phyloP scores from a whole-genome alignment of 140 eudicot genomes.

The Flaveria floridana region DNA sequence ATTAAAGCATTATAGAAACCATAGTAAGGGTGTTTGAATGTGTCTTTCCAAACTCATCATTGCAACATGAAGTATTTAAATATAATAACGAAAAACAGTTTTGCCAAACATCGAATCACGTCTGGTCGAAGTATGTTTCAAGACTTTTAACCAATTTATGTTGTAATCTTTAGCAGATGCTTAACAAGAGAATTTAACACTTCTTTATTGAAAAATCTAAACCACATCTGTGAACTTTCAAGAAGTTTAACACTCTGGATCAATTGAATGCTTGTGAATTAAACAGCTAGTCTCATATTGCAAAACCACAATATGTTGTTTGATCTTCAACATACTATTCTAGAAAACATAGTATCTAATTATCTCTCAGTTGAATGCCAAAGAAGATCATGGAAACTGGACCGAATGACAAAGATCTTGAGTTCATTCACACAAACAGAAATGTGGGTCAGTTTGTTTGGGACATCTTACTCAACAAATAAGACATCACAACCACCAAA shows the following conservation, averaged over 20 bases:
- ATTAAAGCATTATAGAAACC: neutral
- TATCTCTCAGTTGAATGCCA: neutral
- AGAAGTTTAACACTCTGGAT: neutral
- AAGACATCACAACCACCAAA: neutral
- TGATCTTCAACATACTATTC: conserved; percentile 11
- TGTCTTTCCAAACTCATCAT: neutral
- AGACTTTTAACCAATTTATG: neutral
- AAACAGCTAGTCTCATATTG: neutral
- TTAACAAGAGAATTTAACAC: neutral
- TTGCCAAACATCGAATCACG: neutral
- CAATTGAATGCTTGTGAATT: neutral
- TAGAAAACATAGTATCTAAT: no score
- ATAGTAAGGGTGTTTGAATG: neutral
- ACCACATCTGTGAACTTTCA: neutral
- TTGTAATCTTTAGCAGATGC: neutral
- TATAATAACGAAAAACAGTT: neutral
- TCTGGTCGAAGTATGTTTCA: neutral
- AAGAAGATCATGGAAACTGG: conserved; percentile 4
- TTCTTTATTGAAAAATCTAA: neutral
- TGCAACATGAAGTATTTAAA: neutral
- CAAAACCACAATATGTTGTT: neutral
- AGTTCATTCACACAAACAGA: neutral
- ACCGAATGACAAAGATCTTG: conserved; percentile 13
- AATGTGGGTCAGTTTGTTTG: conserved; percentile 7
- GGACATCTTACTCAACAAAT: neutral